A percentile compares a stretch with the other conserved stretches of the same genome.
Conservation (phyloP, 495 filamentous ascomycete species). For the Penicillium tannophilum region DNA sequence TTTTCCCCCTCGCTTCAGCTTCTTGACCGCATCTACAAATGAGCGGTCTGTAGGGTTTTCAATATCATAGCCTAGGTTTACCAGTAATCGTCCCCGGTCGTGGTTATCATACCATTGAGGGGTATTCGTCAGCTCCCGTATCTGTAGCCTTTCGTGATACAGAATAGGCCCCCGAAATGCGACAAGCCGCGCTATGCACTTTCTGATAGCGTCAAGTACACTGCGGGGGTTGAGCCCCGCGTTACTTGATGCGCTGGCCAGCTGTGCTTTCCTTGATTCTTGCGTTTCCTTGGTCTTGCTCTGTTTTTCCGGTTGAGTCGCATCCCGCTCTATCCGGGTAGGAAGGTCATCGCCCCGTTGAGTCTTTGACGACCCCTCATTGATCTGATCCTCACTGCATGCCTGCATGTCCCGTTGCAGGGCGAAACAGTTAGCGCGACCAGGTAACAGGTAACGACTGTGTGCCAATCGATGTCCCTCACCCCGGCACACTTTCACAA, state of each 20-base stretch:
- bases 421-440: slow-evolving; percentile 4
- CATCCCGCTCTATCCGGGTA: slow-evolving; percentile 18
- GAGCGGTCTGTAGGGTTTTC: slow-evolving; percentile 13
- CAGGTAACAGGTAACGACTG: slow-evolving; percentile 1
- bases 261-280: slow-evolving; percentile 28
- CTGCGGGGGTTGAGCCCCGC: slow-evolving; percentile 28
- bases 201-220: slow-evolving; percentile 7
- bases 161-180: slow-evolving; percentile 10
- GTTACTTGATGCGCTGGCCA: slow-evolving; percentile 34
- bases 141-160: neutral
- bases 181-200: slow-evolving; percentile 15
- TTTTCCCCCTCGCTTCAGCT: neutral
- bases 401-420: slow-evolving; percentile 3
- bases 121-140: neutral
- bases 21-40: slow-evolving; percentile 4
- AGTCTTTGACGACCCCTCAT: slow-evolving; percentile 9
- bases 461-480: slow-evolving; percentile 5
- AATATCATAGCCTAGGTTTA: neutral
- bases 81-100: neutral
- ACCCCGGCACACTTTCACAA: slow-evolving; percentile 3
- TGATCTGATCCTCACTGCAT: slow-evolving; percentile 3
- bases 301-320: slow-evolving; percentile 1
- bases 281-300: neutral
- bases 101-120: neutral
- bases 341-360: neutral